Base-by-base conservation (phyloP, 768 basidiomycete species). In the Rhodocollybia butyracea region DNA sequence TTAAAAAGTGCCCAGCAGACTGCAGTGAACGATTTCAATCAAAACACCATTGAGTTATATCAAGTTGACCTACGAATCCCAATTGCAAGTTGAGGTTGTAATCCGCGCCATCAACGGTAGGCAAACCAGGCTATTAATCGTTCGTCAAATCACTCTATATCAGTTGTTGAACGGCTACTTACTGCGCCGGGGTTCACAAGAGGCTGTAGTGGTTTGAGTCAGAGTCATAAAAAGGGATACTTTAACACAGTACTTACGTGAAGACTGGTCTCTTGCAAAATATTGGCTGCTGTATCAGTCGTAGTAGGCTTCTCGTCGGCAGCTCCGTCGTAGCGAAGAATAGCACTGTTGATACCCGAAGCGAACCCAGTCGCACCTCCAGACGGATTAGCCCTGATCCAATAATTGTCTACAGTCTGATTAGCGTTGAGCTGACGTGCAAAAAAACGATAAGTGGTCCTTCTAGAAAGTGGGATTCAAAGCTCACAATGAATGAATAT, bases 321-420 rank as follows among this genome's bases (percentile, higher is more conserved):
- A 12, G 82, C 83, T 17, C 76, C 77, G 1, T 30, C 61, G 55
- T 84, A 84, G 50, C 79, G 73, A 36, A 84, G 63, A 53, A 84
- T 81, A 2, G 80, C 83, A 43, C 70, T 71, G 63, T 79, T 81
- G 57, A 75, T 68, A 6, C 74, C 74, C 21, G 65, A 67, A 0
- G 56, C 60, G 51, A 76, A 77, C 5, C 61, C 71, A 17, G 66
- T 51, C 3, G 46, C 56, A 1, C 68, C 59, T 30, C 57, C 55
- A 57, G 64, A 61, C 46, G 67, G 67, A 50, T 68, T 55, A 19
- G 74, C 66, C 42, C 74, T 72, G 43, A 77, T 67, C 75, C 51
- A 85, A 63, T 85, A 86, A 61, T 82, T 86, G 4, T 65, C 71
- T 24, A 76, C 60, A 0, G 72, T 60, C 51, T 82, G 74, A 58